Conservation (phyloP, 2,329 filamentous ascomycete species). For the Periconia macrospinosa region DNA sequence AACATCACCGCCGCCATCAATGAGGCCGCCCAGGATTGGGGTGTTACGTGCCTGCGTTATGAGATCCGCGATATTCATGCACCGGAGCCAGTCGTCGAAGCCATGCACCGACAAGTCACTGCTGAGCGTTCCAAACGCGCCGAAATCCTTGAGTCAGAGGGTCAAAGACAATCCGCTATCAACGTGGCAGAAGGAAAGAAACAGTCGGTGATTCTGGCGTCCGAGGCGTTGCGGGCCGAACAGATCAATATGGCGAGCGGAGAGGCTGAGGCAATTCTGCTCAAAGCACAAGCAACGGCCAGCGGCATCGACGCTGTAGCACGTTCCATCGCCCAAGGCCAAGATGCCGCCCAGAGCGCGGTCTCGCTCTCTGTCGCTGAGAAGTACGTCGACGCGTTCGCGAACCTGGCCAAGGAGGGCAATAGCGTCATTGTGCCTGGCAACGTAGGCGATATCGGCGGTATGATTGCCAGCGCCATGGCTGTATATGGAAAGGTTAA, state of each 20-base stretch:
- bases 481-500: conserved; percentile 94
- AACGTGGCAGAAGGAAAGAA: conserved; percentile 98
- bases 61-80: conserved; percentile 99
- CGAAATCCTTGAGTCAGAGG: conserved; percentile 95
- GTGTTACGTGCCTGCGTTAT: conserved; percentile 92
- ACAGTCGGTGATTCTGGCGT: conserved; percentile 94
- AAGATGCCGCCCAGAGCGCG: conserved; percentile 76
- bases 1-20: conserved; percentile 99
- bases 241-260: conserved; percentile 90
- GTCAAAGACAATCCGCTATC: conserved; percentile 95
- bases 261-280: conserved; percentile 89
- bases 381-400: conserved; percentile 97
- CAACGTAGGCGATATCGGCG: conserved; percentile 92
- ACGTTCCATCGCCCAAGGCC: conserved; percentile 70
- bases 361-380: conserved; percentile 89
- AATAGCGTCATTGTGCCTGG: conserved; percentile 95
- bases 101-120: conserved; percentile 98
- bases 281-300: conserved; percentile 86
- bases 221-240: conserved; percentile 85
- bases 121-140: conserved; percentile 96
- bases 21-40: conserved; percentile 95
- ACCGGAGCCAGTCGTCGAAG: conserved; percentile 87
- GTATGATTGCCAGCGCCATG: conserved; percentile 96
- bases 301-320: conserved; percentile 86
- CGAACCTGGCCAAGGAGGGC: conserved; percentile 88